Evolutionary conservation across 208 protist genomes (phyloP), one percentile per base, ranked within the genome.

Genomic region (Phytomonas francai): DNA sequence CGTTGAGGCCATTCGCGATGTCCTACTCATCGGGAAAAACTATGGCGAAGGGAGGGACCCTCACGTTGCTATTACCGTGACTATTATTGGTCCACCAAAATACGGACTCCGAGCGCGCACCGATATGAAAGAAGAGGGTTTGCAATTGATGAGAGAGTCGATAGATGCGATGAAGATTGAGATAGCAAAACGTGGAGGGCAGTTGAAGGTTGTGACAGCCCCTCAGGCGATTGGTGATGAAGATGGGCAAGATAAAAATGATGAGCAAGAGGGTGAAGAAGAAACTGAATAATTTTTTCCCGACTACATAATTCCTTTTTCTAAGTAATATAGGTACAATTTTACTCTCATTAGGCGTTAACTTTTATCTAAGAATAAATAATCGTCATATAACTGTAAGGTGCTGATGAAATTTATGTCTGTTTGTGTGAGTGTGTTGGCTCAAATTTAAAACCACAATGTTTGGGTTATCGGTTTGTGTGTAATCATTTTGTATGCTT

Each of bases 1-100:
- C 63, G 98, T 99, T 62, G 94, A 99, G 70, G 97, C 97, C 8
- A 97, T 99, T 68, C 98, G 98, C 67, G 76, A 89, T 11, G 93
- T 98, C 0, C 87, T 99, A 2, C 63, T 87, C 19, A 76, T 95
- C 22, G 97, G 97, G n/a, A 78, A 97, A 62, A 80, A 82, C 14
- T 91, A 81, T 72, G 72, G 81, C 8, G 85, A 81, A n/a, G 90
- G 87, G 30, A 80, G 93, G 16, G 71, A 85, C 7, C 78, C 83
- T 6, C 59, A 83, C 30, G 87, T 97, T 36, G 79, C 78, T 25
- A 82, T 98, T 25, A 78, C 92, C 32, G 95, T 98, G 51, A 98
- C 89, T 45, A 92, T 99, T 45, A 89, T 98, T 68, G 96, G 97
- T 4, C 95, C 98, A 19, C 97, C 97, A n/a, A 83, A 95, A 45